A percentile compares a stretch with the other conserved stretches of the same genome.
phyloP scores from a whole-genome alignment of 805 yeast species.

The Cyberlindnera saturnus region DNA sequence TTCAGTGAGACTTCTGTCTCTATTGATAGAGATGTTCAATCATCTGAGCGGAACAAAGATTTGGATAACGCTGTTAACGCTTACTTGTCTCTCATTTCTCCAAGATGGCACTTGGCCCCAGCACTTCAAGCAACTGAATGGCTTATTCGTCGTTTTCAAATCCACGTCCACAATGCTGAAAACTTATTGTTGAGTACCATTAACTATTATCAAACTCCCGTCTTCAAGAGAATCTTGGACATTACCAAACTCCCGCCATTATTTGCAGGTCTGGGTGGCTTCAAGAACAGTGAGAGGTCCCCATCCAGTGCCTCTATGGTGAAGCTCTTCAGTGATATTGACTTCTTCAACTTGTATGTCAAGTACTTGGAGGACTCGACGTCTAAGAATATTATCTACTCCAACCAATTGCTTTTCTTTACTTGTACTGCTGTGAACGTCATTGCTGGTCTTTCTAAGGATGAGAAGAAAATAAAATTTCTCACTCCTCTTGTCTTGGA shows the following conservation, averaged over 20 bases:
- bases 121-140: slow-evolving; percentile 86
- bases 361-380: slow-evolving; percentile 41
- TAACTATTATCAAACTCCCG: slow-evolving; percentile 72
- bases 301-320: slow-evolving; percentile 68
- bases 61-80: slow-evolving; percentile 70
- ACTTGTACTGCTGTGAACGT: slow-evolving; percentile 64
- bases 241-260: slow-evolving; percentile 74
- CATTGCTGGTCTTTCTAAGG: slow-evolving; percentile 47
- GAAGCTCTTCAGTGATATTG: slow-evolving; percentile 67
- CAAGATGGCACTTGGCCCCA: slow-evolving; percentile 69
- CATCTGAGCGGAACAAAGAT: slow-evolving; percentile 68
- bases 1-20: slow-evolving; percentile 77
- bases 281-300: slow-evolving; percentile 53
- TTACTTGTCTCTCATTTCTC: slow-evolving; percentile 68
- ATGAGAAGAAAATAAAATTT: slow-evolving; percentile 38
- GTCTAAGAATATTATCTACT: slow-evolving; percentile 50
- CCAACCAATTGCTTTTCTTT: slow-evolving; percentile 72
- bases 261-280: slow-evolving; percentile 64
- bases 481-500: slow-evolving; percentile 54
- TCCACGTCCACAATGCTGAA: slow-evolving; percentile 78
- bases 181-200: slow-evolving; percentile 60
- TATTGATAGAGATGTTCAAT: slow-evolving; percentile 78
- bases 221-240: slow-evolving; percentile 71
- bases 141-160: slow-evolving; percentile 87
- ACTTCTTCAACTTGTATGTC: slow-evolving; percentile 61